Percentiles rank a stretch among this genome's conserved stretches.
phyloP scores from a whole-genome alignment of 106 monocot genomes.

The Vanilla planifolia region DNA sequence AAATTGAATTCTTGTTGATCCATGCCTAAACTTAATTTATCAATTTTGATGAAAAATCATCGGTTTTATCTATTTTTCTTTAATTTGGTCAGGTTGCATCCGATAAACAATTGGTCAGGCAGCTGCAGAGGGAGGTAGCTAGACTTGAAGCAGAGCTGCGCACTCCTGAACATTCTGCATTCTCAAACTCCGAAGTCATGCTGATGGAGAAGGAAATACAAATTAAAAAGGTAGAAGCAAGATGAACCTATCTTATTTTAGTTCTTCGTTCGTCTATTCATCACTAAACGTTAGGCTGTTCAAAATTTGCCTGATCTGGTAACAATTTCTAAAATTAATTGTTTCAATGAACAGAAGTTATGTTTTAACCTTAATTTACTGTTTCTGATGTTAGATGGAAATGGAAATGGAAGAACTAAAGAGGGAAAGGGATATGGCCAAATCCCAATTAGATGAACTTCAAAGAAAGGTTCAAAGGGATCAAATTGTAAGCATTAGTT shows the following conservation, averaged over 20 bases:
- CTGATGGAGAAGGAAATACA: conserved; percentile 76
- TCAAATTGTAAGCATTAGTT: conserved; percentile 18
- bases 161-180: conserved; percentile 53
- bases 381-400: conserved; percentile 62
- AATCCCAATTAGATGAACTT: conserved; percentile 56
- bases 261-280: not conserved
- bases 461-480: conserved; percentile 45
- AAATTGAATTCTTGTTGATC: not conserved
- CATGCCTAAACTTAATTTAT: not conserved
- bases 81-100: conserved; percentile 61
- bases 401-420: conserved; percentile 83
- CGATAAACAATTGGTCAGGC: conserved; percentile 87
- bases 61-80: not conserved
- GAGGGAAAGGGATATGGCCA: conserved; percentile 68
- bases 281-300: not conserved
- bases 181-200: conserved; percentile 44
- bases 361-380: too few relatives aligned
- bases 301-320: too few relatives aligned
- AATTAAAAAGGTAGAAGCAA: conserved; percentile 61
- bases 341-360: too few relatives aligned
- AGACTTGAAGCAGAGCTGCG: conserved; percentile 86
- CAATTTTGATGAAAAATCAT: too few relatives aligned
- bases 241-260: not conserved
- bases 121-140: conserved; percentile 87
- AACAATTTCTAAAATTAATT: too few relatives aligned